Base-by-base conservation (phyloP, 768 basidiomycete genomes). In the Suillus subaureus region DNA sequence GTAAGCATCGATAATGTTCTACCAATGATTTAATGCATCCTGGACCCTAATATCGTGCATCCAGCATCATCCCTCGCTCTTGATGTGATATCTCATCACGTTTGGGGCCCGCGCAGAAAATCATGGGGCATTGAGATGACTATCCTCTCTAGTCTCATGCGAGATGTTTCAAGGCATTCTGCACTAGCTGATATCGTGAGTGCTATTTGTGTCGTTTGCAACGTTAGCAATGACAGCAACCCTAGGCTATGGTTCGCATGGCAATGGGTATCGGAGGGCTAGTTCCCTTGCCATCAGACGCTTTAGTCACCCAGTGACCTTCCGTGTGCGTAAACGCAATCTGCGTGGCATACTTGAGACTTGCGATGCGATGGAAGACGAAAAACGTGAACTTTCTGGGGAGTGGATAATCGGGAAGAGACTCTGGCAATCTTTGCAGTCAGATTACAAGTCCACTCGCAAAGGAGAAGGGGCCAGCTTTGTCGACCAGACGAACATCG, bases 51-150 rank as follows among this genome's bases (percentile, higher is more conserved):
- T 16, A 64, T 57, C 12, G 12, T 31, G 12, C 45, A 33, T 28
- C 52, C 57, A 77, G 76, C 69, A 45, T 77, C 77, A 28, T 69
- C 70, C 33, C 71, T 88, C 7, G 87, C 89, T 4, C 79, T 83
- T 15, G 95, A 93, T 62, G 83, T 97, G 31, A 76, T 97, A 56
- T 81, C 84, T 8, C 91, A 97, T 74, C 87, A 90, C 67, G 79
- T 98, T 47, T 91, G 88, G 81, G 97, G 97, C 4, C 96, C 97
- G 1, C 88, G 91, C 51, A 88, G 89, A 73, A 91, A 92, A 73
- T 89, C 91, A 7, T 99, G 97, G 97, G 94, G 96, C 1, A 89
- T 96, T 62, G 92, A 93, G 78, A 94, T 98, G 92, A 96, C 96
- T 3, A 84, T 97, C 37, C 85, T 94, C 16, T 87, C 87, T n/a